Evolutionary conservation across 2,329 filamentous ascomycete species (phyloP).

Genomic region (Talaromyces marneffei): DNA sequence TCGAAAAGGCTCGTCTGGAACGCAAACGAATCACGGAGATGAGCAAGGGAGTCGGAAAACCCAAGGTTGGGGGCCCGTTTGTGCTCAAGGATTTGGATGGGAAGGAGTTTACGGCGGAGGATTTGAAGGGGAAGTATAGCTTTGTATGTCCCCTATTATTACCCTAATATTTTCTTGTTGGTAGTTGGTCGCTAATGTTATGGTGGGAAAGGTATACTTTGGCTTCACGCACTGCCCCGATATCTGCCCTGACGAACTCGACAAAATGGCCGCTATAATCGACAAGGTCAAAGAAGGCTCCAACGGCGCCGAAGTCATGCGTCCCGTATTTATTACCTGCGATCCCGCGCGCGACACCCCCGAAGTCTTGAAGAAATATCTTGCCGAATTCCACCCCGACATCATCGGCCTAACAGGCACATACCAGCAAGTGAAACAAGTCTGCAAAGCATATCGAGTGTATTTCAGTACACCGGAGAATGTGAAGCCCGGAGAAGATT

Average conservation of each 20-base stretch:
- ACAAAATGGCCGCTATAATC: slow-evolving; percentile 98
- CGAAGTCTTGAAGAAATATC: slow-evolving; percentile 73
- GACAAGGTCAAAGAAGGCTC: slow-evolving; percentile 54
- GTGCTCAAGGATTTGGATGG: slow-evolving; percentile 76
- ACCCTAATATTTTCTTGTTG: too few species aligned
- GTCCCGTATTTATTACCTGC: slow-evolving; percentile 89
- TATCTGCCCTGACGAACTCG: slow-evolving; percentile 97
- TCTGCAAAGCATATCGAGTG: slow-evolving; percentile 93
- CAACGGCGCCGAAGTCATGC: slow-evolving; percentile 45
- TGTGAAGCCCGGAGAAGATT: slow-evolving; percentile 90
- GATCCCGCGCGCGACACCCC: slow-evolving; percentile 89
- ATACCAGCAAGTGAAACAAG: slow-evolving; percentile 86
- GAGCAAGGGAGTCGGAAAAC: slow-evolving; percentile 84
- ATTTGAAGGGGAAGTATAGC: slow-evolving; percentile 78
- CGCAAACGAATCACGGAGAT: slow-evolving; percentile 83
- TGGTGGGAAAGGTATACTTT: slow-evolving; percentile 72
- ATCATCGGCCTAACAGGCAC: slow-evolving; percentile 87
- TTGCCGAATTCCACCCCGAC: slow-evolving; percentile 80
- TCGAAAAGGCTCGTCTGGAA: slow-evolving; percentile 87
- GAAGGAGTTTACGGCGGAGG: slow-evolving; percentile 66
- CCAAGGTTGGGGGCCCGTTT: slow-evolving; percentile 88
- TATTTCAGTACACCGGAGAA: slow-evolving; percentile 92
- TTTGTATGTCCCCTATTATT: slow-evolving; percentile 40
- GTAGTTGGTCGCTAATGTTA: too few species aligned
- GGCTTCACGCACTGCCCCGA: slow-evolving; percentile 98